Conservation (phyloP, 176 grass and related monocot species). For the Ananas comosus region DNA sequence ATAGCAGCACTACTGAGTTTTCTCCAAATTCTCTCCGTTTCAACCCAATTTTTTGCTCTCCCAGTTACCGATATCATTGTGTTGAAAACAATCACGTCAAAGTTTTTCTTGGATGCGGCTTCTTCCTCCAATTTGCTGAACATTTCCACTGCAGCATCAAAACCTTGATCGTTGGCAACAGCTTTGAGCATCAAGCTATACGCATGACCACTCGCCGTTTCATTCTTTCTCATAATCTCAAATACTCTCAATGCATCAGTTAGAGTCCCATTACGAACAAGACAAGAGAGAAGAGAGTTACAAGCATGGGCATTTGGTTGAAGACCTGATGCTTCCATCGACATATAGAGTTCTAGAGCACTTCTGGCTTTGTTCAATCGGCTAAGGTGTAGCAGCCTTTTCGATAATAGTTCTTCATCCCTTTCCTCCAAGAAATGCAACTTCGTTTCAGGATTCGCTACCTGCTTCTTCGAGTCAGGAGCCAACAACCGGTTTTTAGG, state of each 20-base stretch:
- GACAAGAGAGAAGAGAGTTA: slow-evolving; percentile 64
- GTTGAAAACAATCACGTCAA: slow-evolving; percentile 83
- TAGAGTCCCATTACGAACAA: slow-evolving; percentile 29
- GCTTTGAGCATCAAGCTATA: slow-evolving; percentile 75
- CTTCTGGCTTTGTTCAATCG: slow-evolving; percentile 75
- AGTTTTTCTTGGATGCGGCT: slow-evolving; percentile 26
- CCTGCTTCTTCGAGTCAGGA: slow-evolving; percentile 13
- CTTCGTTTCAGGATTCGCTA: slow-evolving; percentile 20
- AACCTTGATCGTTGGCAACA: slow-evolving; percentile 41
- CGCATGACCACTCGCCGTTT: slow-evolving; percentile 47
- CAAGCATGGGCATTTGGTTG: slow-evolving; percentile 62
- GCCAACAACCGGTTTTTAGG: slow-evolving; percentile 1
- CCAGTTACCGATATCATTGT: slow-evolving; percentile 73
- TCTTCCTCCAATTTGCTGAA: slow-evolving; percentile 41
- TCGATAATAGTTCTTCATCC: slow-evolving; percentile 58
- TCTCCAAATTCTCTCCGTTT: slow-evolving; percentile 68
- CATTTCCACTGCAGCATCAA: slow-evolving; percentile 39
- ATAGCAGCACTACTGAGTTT: slow-evolving; percentile 43
- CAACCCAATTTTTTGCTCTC: slow-evolving; percentile 64
- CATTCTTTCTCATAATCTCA: slow-evolving; percentile 45
- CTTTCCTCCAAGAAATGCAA: slow-evolving; percentile 85
- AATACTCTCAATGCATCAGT: slow-evolving; percentile 49
- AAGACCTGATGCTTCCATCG: slow-evolving; percentile 59
- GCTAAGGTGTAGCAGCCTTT: slow-evolving; percentile 56
- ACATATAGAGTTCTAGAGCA: slow-evolving; percentile 63